Evolutionary conservation across 108 stramenopile genomes (phyloP).

Genomic region (Skeletonema costatum): DNA sequence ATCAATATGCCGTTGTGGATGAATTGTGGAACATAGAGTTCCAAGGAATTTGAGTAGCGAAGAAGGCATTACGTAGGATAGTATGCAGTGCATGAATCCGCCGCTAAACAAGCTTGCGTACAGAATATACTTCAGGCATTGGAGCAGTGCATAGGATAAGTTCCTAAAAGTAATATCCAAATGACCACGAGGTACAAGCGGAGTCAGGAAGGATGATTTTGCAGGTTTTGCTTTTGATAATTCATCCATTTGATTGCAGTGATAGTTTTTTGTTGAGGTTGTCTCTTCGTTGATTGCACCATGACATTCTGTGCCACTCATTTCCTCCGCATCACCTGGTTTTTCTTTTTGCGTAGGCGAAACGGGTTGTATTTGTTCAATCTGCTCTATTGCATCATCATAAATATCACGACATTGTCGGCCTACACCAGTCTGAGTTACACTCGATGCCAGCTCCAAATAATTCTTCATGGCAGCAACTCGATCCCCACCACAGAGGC

Average conservation of each 20-base stretch:
- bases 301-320: neutral
- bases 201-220: conserved; percentile 11
- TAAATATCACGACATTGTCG: neutral
- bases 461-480: conserved; percentile 3
- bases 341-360: neutral
- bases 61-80: conserved; percentile 14
- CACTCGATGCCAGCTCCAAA: conserved; percentile 1
- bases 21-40: neutral
- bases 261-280: neutral
- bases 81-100: conserved; percentile 10
- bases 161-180: conserved; percentile 67
- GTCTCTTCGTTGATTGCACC: neutral
- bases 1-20: conserved; percentile 17
- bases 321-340: neutral
- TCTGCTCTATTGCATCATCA: neutral
- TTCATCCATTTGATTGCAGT: neutral
- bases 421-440: conserved; percentile 2
- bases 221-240: neutral
- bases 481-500: conserved; percentile 14
- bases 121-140: conserved; percentile 40
- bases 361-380: neutral
- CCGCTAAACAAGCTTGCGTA: conserved; percentile 10
- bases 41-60: conserved; percentile 1
- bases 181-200: conserved; percentile 75
- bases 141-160: conserved; percentile 49